Percentiles rank a stretch among this genome's conserved stretches.
Evolutionary conservation across 169 alveolate genomes (phyloP).

Genomic region (Plasmodium relictum): DNA sequence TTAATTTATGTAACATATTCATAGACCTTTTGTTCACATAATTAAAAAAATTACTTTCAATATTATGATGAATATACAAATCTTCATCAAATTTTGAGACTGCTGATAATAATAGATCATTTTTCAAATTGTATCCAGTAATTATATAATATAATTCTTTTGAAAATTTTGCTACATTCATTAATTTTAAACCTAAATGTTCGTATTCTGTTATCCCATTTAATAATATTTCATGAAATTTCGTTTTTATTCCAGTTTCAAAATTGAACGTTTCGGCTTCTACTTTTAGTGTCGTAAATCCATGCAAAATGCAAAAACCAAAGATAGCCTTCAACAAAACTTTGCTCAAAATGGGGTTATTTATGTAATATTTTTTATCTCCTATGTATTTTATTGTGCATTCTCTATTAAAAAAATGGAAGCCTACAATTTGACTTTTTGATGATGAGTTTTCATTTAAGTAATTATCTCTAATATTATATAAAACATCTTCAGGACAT

Average conservation of each 20-base stretch:
- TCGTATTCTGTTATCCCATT: slow-evolving; percentile 19
- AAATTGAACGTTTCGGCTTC: slow-evolving; percentile 3
- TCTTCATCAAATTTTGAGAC: slow-evolving; percentile 21
- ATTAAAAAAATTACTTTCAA: slow-evolving; percentile 16
- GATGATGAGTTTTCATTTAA: not conserved
- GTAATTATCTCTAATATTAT: not conserved
- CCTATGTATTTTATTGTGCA: slow-evolving; percentile 22
- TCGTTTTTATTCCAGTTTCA: slow-evolving; percentile 11
- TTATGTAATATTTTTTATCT: not conserved
- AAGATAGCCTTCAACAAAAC: slow-evolving; percentile 18
- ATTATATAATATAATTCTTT: slow-evolving; percentile 40
- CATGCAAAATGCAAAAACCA: slow-evolving; percentile 37
- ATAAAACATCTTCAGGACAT: slow-evolving; percentile 10
- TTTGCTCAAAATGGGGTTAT: slow-evolving; percentile 16
- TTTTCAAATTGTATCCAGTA: slow-evolving; percentile 32
- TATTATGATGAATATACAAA: slow-evolving; percentile 21
- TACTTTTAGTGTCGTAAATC: slow-evolving; percentile 20
- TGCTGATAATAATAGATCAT: slow-evolving; percentile 28
- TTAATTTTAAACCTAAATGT: slow-evolving; percentile 33
- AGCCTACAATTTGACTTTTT: slow-evolving; percentile 21
- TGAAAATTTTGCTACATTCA: slow-evolving; percentile 32
- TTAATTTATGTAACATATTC: slow-evolving; percentile 14
- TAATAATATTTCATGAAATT: slow-evolving; percentile 17
- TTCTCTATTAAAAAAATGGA: not conserved
- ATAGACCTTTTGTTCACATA: slow-evolving; percentile 12